Base-by-base conservation (phyloP, 371 early-diverging fungal species). In the Syncephalastrum sp. region DNA sequence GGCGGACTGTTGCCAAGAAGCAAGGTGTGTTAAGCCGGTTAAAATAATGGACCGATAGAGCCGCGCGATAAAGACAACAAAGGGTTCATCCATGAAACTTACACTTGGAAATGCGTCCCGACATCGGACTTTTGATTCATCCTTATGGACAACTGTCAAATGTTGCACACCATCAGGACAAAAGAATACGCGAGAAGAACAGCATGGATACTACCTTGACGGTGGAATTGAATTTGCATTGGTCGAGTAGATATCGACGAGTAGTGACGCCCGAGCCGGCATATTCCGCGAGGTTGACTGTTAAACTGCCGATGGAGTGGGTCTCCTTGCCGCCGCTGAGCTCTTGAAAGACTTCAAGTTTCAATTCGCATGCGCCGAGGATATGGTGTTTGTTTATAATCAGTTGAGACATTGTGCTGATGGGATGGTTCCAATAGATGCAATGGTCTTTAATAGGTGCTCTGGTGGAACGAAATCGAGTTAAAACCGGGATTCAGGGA, bases 301-400 rank as follows among this genome's bases (percentile, higher is more conserved):
- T 57, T 14, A 79, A 52, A 10, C 45, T 63, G 14, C 87, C 87
- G 19, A 86, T 69, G 17, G 73, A 75, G 27, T 80, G 82, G 10
- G 81, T 69, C 45, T 70, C 77, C 53, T 76, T 74, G 19, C 82
- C 86, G 7, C 83, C 85, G 58, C 81, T 79, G 44, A 77, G 67
- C 60, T 82, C 82, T 68, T 86, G 86, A 50, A 73, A 75, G 24
- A 87, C 64, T 48, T 68, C 76, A 7, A 86, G 61, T 25, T 73
- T 55, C 12, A 88, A 61, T 46, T 87, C 87, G 59, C 81, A 83
- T 13, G 82, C 76, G 33, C 69, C 72, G 6, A 89, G 64, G 10
- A 79, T 52, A 19, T 81, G 79, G 44, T 86, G 85, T 50, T 81
- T 83, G 24, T 80, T 83, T 14, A 84, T 70, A 55, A 78, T 60